Conservation (phyloP, 257 asterid species). For the Anisodus tanguticus region DNA sequence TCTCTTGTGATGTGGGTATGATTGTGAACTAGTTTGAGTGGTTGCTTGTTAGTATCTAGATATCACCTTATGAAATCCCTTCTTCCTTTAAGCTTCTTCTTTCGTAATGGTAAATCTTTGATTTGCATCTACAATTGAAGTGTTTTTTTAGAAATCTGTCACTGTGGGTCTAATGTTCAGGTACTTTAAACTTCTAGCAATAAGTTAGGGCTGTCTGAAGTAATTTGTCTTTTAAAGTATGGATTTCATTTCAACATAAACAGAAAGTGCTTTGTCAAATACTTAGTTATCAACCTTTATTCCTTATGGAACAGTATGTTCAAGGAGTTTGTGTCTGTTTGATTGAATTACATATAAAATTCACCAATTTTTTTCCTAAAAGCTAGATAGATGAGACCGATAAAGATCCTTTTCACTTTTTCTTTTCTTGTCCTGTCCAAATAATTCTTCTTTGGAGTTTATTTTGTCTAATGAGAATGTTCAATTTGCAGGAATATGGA, state of each 20-base stretch:
- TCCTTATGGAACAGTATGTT: neutral
- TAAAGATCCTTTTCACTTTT: slow-evolving; percentile 6
- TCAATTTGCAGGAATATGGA: slow-evolving; percentile 68
- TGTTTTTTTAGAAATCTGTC: neutral
- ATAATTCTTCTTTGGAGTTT: slow-evolving; percentile 16
- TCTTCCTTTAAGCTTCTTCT: slow-evolving; percentile 12
- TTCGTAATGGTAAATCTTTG: neutral
- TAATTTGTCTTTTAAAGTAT: neutral
- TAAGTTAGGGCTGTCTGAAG: neutral
- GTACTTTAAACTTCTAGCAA: slow-evolving; percentile 22
- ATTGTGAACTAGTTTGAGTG: neutral
- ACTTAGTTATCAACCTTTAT: neutral
- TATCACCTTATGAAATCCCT: slow-evolving; percentile 2
- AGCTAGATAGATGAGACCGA: slow-evolving; percentile 14
- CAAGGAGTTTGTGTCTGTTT: neutral
- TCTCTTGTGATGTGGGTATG: neutral
- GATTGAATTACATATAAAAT: neutral
- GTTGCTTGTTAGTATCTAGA: neutral
- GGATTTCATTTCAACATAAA: neutral
- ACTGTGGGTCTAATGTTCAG: neutral
- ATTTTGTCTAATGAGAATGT: slow-evolving; percentile 20
- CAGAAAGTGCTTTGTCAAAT: slow-evolving; percentile 10
- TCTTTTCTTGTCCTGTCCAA: neutral
- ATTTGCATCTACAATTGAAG: neutral
- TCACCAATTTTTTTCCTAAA: neutral